Evolutionary conservation across 805 yeast species (phyloP), one percentile per base, ranked within the genome.

Genomic region (Lipomyces lipofer): DNA sequence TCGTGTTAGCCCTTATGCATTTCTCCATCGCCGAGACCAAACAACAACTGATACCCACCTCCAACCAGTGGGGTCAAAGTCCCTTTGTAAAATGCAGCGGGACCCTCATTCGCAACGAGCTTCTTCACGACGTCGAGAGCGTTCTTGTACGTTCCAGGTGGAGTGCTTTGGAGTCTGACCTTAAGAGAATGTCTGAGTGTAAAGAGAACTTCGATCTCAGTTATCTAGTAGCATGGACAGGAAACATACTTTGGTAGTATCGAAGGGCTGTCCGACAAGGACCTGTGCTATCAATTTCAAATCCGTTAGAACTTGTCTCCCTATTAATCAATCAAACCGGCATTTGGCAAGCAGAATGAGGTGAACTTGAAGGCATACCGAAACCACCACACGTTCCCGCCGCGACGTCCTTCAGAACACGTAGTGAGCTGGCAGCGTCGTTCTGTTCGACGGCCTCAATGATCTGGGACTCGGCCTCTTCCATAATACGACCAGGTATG

Each of bases 321-420:
- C n/a, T n/a, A n/a, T n/a, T n/a, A n/a, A n/a, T n/a, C n/a, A n/a
- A n/a, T n/a, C n/a, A n/a, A n/a, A n/a, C n/a, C n/a, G n/a, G n/a
- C n/a, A n/a, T n/a, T n/a, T n/a, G n/a, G n/a, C n/a, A n/a, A n/a
- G 29, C 25, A 43, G 24, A 40, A 19, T n/a, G 19, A 7, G 33
- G 27, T 32, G 15, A 6, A 46, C n/a, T 7, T 17, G 15, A 13
- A 8, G 25, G 29, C 66, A 7, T 40, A 64, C 68, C 67, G 25
- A 94, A 82, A 50, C 99, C 99, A 53, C 98, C 98, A 63, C 85
- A 78, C 15, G 97, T 92, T 19, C 99, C 99, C 3, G 95, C 95
- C 51, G 87, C 72, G 46, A 90, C 78, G 69, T 91, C 97, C 65
- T 89, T 89, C 29, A 77, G 60, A 9, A 88, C 88, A 40, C 81